Base-by-base conservation (phyloP, 2,329 filamentous ascomycete genomes). In the Talaromyces funiculosus region DNA sequence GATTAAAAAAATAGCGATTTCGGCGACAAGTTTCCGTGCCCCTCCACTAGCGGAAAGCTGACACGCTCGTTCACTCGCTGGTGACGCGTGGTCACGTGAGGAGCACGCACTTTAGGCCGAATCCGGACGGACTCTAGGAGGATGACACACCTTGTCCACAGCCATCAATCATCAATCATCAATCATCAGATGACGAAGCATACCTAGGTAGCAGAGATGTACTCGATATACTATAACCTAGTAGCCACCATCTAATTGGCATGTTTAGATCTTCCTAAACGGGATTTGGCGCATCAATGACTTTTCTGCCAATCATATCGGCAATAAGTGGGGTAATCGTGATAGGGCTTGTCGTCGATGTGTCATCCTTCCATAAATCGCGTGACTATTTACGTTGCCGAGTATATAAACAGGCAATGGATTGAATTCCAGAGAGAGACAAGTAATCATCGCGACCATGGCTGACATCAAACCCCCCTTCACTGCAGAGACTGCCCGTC, bases 401-500 rank as follows among this genome's bases (percentile, higher is more conserved):
- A 26, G 20, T 40, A 54, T 40, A 54, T 54, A 54, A 40, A 3
- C 2, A 12, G 12, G 12, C 33, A 54, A 29, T 4, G 20, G 16
- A 18, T n/a, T 18, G 14, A 22, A n/a, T 18, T 9, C 7, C 6
- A 20, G 35, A 35, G 0, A 45, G 3, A 54, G 12, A 40, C 33
- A 40, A n/a, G n/a, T n/a, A n/a, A 40, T 2, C 24, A 38, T 40
- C 35, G 51, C 51, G 9, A 53, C 16, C 47, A 78, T 78, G 76
- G 74, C 75, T 3, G 69, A 72, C 56, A 64, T 77, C 35, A 75
- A 71, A 53, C 90, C 91, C 3, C 90, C 90, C 0, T 95, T 92
- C 72, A 93, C 85, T 3, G 78, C 83, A 24, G 87, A 90, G 70
- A 87, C 86, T 1, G 91, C 91, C 2, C 77, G 78, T 16, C 78